Percentiles rank a stretch among this genome's conserved stretches.
Conservation (phyloP, 352 stramenopile species). For the Peronospora farinosa region DNA sequence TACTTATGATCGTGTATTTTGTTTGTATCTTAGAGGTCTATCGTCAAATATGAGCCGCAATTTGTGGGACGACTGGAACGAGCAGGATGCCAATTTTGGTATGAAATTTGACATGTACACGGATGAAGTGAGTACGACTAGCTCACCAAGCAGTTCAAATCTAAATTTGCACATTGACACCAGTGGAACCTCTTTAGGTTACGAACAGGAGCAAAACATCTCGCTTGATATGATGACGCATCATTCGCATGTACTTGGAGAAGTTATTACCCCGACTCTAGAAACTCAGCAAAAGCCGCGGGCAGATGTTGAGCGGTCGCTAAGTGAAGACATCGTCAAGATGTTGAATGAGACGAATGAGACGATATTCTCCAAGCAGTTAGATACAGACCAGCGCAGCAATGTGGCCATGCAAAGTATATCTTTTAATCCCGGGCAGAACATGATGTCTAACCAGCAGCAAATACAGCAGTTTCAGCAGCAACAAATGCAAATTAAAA, state of each 20-base stretch:
- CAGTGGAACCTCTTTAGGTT: constrained; percentile 5
- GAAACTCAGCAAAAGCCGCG: constrained; percentile 28
- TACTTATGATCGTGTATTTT: constrained; percentile 1
- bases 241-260: neutral
- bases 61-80: constrained; percentile 86
- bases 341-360: constrained; percentile 58
- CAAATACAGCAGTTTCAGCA: neutral
- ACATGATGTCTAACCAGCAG: constrained; percentile 15
- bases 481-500: constrained; percentile 23
- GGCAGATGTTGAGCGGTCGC: constrained; percentile 40
- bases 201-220: constrained; percentile 23
- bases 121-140: constrained; percentile 33
- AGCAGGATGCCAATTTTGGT: constrained; percentile 56
- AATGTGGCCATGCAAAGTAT: constrained; percentile 22
- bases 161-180: constrained; percentile 17
- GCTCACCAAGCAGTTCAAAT: constrained; percentile 24
- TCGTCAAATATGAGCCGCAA: constrained; percentile 80
- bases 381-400: constrained; percentile 18
- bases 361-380: constrained; percentile 28
- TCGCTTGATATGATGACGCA: constrained; percentile 7
- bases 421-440: constrained; percentile 15
- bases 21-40: constrained; percentile 42
- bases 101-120: constrained; percentile 72
- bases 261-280: neutral
- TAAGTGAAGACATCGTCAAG: constrained; percentile 75